Evolutionary conservation across 306 rosid species (phyloP).

Genomic region (Hylodesmum podocarpum): DNA sequence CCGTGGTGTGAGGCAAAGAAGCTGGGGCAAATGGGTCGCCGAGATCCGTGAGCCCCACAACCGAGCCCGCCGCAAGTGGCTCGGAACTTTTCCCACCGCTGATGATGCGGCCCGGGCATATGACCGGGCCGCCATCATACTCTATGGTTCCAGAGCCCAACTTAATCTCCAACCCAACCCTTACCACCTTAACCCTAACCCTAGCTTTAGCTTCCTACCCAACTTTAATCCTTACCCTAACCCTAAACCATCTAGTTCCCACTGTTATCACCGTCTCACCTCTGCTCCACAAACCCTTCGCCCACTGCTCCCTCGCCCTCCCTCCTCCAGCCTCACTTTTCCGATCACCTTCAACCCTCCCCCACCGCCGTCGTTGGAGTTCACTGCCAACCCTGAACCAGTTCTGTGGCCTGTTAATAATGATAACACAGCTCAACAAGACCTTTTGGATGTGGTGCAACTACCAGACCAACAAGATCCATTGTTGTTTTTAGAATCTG

Average conservation of each 20-base stretch:
- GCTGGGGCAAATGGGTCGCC: constrained; percentile 99
- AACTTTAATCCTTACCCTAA: too few relatives aligned
- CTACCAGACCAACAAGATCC: not conserved
- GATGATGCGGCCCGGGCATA: constrained; percentile 92
- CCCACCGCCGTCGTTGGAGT: too few relatives aligned
- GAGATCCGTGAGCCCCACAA: constrained; percentile 95
- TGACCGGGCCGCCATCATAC: constrained; percentile 86
- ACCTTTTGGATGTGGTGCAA: not conserved
- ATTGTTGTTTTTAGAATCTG: too few relatives aligned
- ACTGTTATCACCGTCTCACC: too few relatives aligned
- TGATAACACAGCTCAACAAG: too few relatives aligned
- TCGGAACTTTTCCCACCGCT: constrained; percentile 86
- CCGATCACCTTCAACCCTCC: constrained; percentile 25
- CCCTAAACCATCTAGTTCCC: too few relatives aligned
- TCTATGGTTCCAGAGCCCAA: constrained; percentile 85
- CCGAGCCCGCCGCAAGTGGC: constrained; percentile 87
- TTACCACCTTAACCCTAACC: constrained; percentile 31
- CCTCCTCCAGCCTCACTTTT: constrained; percentile 34
- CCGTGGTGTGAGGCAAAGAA: constrained; percentile 86
- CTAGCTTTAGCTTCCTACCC: too few relatives aligned
- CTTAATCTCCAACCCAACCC: constrained; percentile 74
- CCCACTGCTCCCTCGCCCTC: constrained; percentile 71
- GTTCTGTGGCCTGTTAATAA: too few relatives aligned
- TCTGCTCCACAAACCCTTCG: constrained; percentile 61
- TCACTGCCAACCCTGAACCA: too few relatives aligned